Base-by-base conservation (phyloP, 306 rosid genomes). In the Acacia confusa region DNA sequence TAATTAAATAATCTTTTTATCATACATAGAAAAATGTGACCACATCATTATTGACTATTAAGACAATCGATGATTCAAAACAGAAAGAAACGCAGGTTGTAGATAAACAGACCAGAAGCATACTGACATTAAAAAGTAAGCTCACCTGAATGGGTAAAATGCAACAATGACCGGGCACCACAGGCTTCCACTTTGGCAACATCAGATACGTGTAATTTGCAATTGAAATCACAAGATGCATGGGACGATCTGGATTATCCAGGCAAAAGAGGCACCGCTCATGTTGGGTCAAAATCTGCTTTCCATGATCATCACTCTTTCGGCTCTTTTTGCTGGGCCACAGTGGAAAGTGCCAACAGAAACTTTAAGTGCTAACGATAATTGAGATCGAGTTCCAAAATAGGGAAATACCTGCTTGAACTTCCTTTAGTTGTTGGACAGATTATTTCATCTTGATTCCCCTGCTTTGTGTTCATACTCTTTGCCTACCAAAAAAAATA, bases 131-230 rank as follows among this genome's bases (percentile, higher is more conserved):
- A 28, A 71, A 43, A 67, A 50, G 75, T 72, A 74, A 84, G 81
- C 88, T 86, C 82, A 93, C 99, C 88, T 88, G 91, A 88, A 91
- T 89, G 1, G 99, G 95, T 66, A 93, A 81, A 84, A 95, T 93
- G 84, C 95, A 95, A 84, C 99, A 95, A 88, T 93, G 99, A 72
- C 97, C 99, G 14, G 90, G 89, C 74, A 88, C 97, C 79, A 95
- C 72, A 22, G 97, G 91, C 82, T 95, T 92, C 91, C 89, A 82
- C 70, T 90, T 92, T 30, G 97, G 97, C 84, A 95, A 82, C 99
- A 93, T 95, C 89, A 95, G 85, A 82, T 95, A 91, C 25, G 99
- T 90, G 85, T 79, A 89, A 72, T 89, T 88, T 70, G 91, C 99
- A 1, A 92, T 92, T 22, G 99, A 90, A 75, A 95, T 94, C 50